Base-by-base conservation (phyloP, 208 protist species). In the Novymonas esmeraldas region DNA sequence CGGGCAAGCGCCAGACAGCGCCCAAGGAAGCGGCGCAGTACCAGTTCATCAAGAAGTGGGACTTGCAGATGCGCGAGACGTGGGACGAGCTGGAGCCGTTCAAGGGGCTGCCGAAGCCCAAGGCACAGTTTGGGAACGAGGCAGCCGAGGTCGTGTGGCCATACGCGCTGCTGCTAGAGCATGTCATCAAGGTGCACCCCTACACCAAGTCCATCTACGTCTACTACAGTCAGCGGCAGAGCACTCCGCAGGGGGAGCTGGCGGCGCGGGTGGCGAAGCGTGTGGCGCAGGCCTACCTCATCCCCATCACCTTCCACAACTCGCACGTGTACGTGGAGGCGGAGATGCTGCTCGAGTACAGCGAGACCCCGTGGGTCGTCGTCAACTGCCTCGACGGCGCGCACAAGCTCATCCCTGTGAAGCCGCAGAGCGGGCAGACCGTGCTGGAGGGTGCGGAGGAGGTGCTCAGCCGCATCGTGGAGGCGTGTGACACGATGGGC, bases 201-300 rank as follows among this genome's bases (percentile, higher is more conserved):
- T 97, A 94, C 68, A 97, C 87, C 31, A 97, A 97, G 74, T 97
- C 92, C 49, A 92, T 97, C 57, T 97, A 97, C 67, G 83, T 94
- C 6, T 97, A 94, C 75, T 97, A 94, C 65, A 81, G 78, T 42
- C 89, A 97, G 67, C 76, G 77, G 34, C 85, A 92, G 66, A 66
- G 58, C 74, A 89, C 92, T 16, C 28, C 38, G 28, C 46, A 39
- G 11, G 92, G 92, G 22, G 22, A 44, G 71, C 50, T 59, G 18
- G 83, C 81, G 22, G 79, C 84, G 39, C 72, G 75, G 28, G 57
- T 73, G 38, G 92, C 89, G 29, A 76, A 74, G 69, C 51, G 63
- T 26, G 94, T 95, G 54, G 78, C 89, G 9, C 84, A 86, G 33
- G 84, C 92, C 72, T 97, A 78, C 62, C 76, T 97, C 14, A 82